Base-by-base conservation (phyloP, 2,329 filamentous ascomycete genomes). In the Scedosporium dehoogii region DNA sequence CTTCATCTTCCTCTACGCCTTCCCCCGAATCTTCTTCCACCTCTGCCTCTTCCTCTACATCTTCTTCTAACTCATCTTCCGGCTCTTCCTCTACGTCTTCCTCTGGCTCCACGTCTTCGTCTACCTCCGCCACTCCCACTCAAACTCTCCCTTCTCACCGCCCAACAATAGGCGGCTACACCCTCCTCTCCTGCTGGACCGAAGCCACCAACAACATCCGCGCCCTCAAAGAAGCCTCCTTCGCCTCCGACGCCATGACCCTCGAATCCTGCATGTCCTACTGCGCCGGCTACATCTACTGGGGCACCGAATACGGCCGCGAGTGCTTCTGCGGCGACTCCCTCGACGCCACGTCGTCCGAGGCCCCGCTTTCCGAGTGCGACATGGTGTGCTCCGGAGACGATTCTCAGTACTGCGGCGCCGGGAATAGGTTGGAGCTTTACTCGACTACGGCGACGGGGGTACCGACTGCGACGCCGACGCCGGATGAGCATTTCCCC, bases 251-350 rank as follows among this genome's bases (percentile, higher is more conserved):
- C 6, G 65, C 66, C 62, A 73, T 75, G 72, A 72, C 72, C 2
- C 70, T 73, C 61, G 69, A 69, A 53, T 60, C 63, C 14, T 76
- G 74, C 62, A 72, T 70, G 4, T 62, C 64, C 5, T 72, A 70
- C 59, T 76, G 74, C 59, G 65, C 64, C 14, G 70, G 66, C 42
- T 73, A 67, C 55, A 63, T 63, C 29, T 72, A 70, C 65, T 75
- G 75, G 64, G 73, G 73, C 16, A 75, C 73, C n/a, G 72, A 76
- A 67, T 75, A 74, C 63, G 71, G 73, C 27, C 65, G 68, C 12
- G 71, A 74, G 65, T 74, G 73, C 68, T 82, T 79, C 66, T 83
- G 80, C 68, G 79, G 78, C 41, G 77, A 81, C 66, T 69, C 68
- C 4, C 68, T 81, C 9, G 67, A 67, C 23, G 60, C 66, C 29